Evolutionary conservation across 2,329 filamentous ascomycete species (phyloP), one percentile per base, ranked within the genome.

Genomic region (Tolypocladium cylindrosporum): DNA sequence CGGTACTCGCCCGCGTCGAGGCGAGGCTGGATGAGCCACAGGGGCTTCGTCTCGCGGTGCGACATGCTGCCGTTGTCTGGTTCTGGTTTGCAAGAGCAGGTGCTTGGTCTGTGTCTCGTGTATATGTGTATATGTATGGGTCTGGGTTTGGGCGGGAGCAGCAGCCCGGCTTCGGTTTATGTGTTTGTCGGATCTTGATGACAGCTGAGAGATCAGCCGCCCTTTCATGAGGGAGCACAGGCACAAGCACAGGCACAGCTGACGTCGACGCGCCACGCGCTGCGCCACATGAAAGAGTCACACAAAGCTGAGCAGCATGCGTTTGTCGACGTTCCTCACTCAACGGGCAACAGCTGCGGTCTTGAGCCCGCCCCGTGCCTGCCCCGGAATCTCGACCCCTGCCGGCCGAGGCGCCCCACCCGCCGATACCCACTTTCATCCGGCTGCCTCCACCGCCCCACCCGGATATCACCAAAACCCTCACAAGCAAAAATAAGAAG

Each of bases 1-100:
- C 67, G 64, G 43, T 68, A 68, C n/a, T 63, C 61, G 50, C 53
- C 55, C 2, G 67, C 67, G 57, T 67, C 66, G 41, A 68, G 65
- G 7, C 67, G 63, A 8, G 66, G 67, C 48, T 62, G 62, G 56
- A 68, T 58, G 50, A 68, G 66, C 66, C 67, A 68, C 27, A 68
- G 67, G 3, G 65, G 65, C 59, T 67, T 66, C 14, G 57, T 61
- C 24, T 65, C 59, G 59, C 52, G 58, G 55, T 55, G 57, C 42
- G 53, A 55, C 53, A 55, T 55, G 24, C 9, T 11, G 41, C 5
- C n/a, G 42, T 24, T 43, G 42, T 43, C 37, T 43, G 6, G 42
- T 45, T 21, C 21, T 27, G 21, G 42, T 10, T 43, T 31, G 43
- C 21, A 27, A 48, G 13, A 48, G 21, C 42, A 43, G 10, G 24